Conservation (phyloP, 2,329 filamentous ascomycete genomes). For the Colletotrichum abscissum region DNA sequence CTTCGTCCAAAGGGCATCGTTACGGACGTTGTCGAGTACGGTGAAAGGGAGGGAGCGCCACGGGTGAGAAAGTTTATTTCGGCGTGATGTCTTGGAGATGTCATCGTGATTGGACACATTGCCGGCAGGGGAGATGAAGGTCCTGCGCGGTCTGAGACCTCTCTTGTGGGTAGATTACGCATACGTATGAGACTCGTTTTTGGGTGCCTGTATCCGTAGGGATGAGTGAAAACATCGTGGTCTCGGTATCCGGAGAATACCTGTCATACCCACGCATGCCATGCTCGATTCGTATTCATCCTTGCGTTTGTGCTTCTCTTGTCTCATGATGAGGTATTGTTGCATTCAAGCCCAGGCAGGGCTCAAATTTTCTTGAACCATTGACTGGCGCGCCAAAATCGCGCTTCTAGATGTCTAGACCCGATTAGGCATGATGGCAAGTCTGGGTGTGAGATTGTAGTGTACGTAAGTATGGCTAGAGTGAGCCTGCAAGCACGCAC, state of each 20-base stretch:
- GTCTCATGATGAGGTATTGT: neutral
- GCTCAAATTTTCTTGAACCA: neutral
- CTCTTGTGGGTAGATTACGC: conserved; percentile 23
- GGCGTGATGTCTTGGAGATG: conserved; percentile 7
- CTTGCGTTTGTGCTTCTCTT: neutral
- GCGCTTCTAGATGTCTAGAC: neutral
- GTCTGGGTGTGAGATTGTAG: neutral
- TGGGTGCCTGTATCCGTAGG: neutral
- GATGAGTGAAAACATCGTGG: neutral
- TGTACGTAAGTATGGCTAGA: neutral
- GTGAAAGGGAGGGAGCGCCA: conserved; percentile 5
- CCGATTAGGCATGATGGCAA: neutral
- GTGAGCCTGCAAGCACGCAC: neutral
- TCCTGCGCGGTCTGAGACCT: conserved; percentile 24
- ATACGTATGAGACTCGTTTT: conserved; percentile 2
- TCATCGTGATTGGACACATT: conserved; percentile 16
- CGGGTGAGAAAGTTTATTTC: conserved; percentile 30
- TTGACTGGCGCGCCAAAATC: neutral
- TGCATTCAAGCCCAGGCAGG: neutral
- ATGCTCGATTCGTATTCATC: neutral
- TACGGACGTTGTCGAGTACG: conserved; percentile 12
- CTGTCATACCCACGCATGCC: neutral
- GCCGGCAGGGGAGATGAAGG: conserved; percentile 11
- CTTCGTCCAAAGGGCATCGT: conserved; percentile 15
- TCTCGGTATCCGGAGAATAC: neutral